Evolutionary conservation across 2,329 filamentous ascomycete species (phyloP).

Genomic region (Macrophomina tecta): DNA sequence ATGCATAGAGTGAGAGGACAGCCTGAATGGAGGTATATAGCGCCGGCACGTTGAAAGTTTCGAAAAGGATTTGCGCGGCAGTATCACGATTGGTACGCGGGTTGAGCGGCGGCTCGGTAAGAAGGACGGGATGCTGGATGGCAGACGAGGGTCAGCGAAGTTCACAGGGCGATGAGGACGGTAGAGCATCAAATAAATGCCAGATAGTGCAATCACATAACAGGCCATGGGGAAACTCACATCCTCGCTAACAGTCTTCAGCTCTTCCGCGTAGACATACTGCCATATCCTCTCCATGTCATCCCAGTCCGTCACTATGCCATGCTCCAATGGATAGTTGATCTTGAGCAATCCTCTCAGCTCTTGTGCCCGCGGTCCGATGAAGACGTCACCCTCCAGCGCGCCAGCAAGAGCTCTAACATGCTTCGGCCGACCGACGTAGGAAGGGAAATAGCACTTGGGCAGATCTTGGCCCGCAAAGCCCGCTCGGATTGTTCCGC

Average conservation of each 20-base stretch:
- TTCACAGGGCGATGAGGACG: neutral
- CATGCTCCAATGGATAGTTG: conserved; percentile 92
- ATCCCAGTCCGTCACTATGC: conserved; percentile 99
- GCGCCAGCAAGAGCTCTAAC: conserved; percentile 93
- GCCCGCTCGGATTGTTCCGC: conserved; percentile 93
- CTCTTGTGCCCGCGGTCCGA: conserved; percentile 89
- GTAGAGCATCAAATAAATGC: neutral
- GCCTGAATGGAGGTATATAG: conserved; percentile 97
- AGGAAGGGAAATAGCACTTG: conserved; percentile 97
- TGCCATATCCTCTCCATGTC: conserved; percentile 99
- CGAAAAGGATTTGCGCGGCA: conserved; percentile 96
- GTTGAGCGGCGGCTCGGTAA: conserved; percentile 96
- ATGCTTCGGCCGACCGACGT: conserved; percentile 95
- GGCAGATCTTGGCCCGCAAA: conserved; percentile 96
- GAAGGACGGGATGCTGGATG: conserved; percentile 82
- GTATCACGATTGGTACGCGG: conserved; percentile 94
- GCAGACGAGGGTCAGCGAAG: neutral
- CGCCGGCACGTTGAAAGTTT: conserved; percentile 97
- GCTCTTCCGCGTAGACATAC: conserved; percentile 92
- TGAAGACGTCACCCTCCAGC: conserved; percentile 95
- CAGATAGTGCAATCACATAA: neutral
- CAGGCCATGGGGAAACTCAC: conserved; percentile 54
- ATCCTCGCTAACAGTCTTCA: conserved; percentile 98
- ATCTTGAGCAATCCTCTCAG: conserved; percentile 94
- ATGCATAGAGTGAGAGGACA: conserved; percentile 93